Base-by-base conservation (phyloP, 768 basidiomycete species). In the Auriscalpium microsporum region DNA sequence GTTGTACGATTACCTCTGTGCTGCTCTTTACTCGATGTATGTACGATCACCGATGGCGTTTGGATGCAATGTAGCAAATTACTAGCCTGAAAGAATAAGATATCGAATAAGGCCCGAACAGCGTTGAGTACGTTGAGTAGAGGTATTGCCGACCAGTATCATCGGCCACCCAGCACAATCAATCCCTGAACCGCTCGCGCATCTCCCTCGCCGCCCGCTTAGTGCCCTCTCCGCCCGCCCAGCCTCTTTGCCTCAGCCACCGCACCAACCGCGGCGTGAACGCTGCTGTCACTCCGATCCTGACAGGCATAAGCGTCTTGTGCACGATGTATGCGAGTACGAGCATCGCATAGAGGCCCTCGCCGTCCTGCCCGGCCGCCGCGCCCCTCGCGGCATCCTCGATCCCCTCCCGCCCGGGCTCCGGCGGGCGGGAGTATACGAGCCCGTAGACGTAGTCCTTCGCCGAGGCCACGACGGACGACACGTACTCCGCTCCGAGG, bases 271-370 rank as follows among this genome's bases (percentile, higher is more conserved):
- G 78, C 0, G 94, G 94, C 0, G 94, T 95, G 51, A 90, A 72
- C 1, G 83, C 84, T 1, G 90, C 92, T 0, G 95, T 97, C 58
- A 94, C 70, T 0, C 93, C 96, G 0, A 96, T 81, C 42, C 96
- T 76, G 21, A 99, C 69, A 9, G 96, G 96, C 19, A 98, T 67
- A 1, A 92, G 65, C 0, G 91, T 95, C 74, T 99, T 99, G 80
- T 99, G 96, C 52, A 99, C 82, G 17, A 89, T 87, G 70, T 94
- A 99, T 4, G 96, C 95, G 63, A 98, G 74, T 0, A 91, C 81
- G 28, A 96, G 71, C 83, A 96, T 94, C 28, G 95, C 93, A 69
- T 91, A 94, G 16, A 96, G 73, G 14, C 90, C 84, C 67, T 90
- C 87, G 8, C 83, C 78, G 1, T 84, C 79, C 2, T 69, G 68